Conservation (phyloP, 192 early-diverging fungal species). For the Entomortierella beljakovae region DNA sequence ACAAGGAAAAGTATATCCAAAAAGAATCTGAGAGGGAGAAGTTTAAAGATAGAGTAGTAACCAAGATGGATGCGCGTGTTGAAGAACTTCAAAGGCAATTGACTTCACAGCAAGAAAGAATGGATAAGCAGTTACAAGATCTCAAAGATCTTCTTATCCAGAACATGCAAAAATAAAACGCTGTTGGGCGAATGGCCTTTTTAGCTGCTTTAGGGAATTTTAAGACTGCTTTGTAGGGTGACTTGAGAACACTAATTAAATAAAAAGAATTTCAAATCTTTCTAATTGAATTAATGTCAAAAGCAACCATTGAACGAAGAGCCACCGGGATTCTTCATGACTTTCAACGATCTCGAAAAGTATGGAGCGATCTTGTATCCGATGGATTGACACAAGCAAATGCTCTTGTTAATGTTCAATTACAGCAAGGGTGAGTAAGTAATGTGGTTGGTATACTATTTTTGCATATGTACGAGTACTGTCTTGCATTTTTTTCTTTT, state of each 20-base stretch:
- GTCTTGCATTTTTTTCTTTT: background rate
- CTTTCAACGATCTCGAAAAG: slow-evolving; percentile 48
- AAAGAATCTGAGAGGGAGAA: too few species aligned
- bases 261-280: too few species aligned
- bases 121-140: slow-evolving; percentile 14
- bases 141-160: slow-evolving; percentile 16
- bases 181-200: too few species aligned
- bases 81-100: slow-evolving; percentile 12
- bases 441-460: background rate
- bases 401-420: slow-evolving; percentile 69
- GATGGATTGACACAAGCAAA: slow-evolving; percentile 82
- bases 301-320: slow-evolving; percentile 52
- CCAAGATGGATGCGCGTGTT: background rate
- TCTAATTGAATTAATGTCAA: slow-evolving; percentile 25
- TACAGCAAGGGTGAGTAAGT: slow-evolving; percentile 53
- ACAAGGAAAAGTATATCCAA: too few species aligned
- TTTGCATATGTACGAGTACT: background rate
- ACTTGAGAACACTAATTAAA: too few species aligned
- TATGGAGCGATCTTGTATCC: slow-evolving; percentile 68
- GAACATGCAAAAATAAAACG: too few species aligned
- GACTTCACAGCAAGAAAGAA: slow-evolving; percentile 1
- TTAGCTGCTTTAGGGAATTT: too few species aligned
- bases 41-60: too few species aligned
- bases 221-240: too few species aligned
- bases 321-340: slow-evolving; percentile 43